These are phyloP conservation scores for Delphinella strobiligena DNA, from an alignment of 2,329 filamentous ascomycete genomes.

Conservation along the genomic window DNA sequence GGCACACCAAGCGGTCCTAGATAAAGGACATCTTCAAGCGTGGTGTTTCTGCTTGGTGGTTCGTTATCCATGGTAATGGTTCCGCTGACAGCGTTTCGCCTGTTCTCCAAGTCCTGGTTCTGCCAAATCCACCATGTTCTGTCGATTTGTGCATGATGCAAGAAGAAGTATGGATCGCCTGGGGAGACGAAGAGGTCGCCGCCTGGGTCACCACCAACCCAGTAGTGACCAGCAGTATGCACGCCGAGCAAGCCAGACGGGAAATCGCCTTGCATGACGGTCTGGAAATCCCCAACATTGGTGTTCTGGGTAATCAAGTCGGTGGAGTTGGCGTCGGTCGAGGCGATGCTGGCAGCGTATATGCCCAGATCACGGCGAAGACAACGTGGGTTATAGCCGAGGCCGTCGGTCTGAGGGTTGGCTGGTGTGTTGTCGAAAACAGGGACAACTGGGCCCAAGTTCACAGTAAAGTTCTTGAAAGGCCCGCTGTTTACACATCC, in stretches of 20 bases:
- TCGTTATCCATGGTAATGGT: constrained; percentile 32
- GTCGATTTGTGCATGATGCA: constrained; percentile 38
- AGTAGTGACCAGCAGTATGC: constrained; percentile 36
- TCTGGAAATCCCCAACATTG: constrained; percentile 14
- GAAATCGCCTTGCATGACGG: constrained; percentile 16
- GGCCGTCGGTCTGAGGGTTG: constrained; percentile 19
- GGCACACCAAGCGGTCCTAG: constrained; percentile 24
- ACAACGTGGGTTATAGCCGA: constrained; percentile 23
- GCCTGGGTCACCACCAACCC: constrained; percentile 30
- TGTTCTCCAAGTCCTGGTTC: constrained; percentile 25
- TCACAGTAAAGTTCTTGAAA: constrained; percentile 34
- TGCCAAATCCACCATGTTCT: constrained; percentile 41
- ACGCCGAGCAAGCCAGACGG: constrained; percentile 17
- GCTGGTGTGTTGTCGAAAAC: constrained; percentile 19
- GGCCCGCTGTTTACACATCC: constrained; percentile 41
- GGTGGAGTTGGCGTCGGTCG: constrained; percentile 11
- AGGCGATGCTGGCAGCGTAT: constrained; percentile 8
- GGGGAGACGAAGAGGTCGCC: constrained; percentile 34
- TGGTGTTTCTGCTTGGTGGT: constrained; percentile 30
- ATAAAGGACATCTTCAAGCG: constrained; percentile 29
- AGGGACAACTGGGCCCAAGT: constrained; percentile 36
- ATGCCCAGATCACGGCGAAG: constrained; percentile 25
- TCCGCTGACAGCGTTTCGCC: constrained; percentile 24
- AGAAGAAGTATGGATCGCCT: constrained; percentile 35
- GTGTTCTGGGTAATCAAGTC: constrained; percentile 12